phyloP scores from a whole-genome alignment of 192 early-diverging fungal genomes.

The Coemansia sp. region DNA sequence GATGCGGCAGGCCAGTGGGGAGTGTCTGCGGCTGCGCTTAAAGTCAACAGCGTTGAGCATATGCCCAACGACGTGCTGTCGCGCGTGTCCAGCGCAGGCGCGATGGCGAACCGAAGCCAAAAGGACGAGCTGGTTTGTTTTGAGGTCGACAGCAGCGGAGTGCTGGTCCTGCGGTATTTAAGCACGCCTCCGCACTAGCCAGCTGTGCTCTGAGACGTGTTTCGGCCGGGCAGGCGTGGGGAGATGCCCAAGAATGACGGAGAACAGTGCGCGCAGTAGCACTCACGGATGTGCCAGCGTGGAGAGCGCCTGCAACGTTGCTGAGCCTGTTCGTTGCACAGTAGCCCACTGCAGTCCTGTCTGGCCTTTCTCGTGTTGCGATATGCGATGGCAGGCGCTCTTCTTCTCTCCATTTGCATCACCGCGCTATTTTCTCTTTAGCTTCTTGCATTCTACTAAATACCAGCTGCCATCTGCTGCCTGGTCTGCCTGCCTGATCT shows the following conservation, averaged over 20 bases:
- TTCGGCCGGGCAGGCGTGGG: neutral
- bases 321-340: neutral
- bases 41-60: constrained; percentile 32
- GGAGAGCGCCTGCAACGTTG: constrained; percentile 26
- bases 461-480: neutral
- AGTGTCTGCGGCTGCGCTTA: constrained; percentile 16
- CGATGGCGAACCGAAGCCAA: constrained; percentile 8
- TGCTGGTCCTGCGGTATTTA: constrained; percentile 20
- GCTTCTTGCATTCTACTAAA: constrained; percentile 3
- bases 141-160: constrained; percentile 18
- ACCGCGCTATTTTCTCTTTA: neutral
- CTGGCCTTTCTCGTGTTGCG: neutral
- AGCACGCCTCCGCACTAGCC: neutral
- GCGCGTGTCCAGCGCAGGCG: constrained; percentile 26
- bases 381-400: neutral
- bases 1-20: constrained; percentile 3
- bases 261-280: constrained; percentile 13
- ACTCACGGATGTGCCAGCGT: constrained; percentile 9
- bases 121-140: constrained; percentile 23
- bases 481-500: neutral
- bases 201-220: constrained; percentile 6
- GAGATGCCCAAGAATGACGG: neutral
- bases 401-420: constrained; percentile 1
- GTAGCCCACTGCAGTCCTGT: neutral
- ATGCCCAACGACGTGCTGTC: constrained; percentile 30